Base-by-base conservation (phyloP, 106 monocot species). In the Dioscorea zingiberensis region DNA sequence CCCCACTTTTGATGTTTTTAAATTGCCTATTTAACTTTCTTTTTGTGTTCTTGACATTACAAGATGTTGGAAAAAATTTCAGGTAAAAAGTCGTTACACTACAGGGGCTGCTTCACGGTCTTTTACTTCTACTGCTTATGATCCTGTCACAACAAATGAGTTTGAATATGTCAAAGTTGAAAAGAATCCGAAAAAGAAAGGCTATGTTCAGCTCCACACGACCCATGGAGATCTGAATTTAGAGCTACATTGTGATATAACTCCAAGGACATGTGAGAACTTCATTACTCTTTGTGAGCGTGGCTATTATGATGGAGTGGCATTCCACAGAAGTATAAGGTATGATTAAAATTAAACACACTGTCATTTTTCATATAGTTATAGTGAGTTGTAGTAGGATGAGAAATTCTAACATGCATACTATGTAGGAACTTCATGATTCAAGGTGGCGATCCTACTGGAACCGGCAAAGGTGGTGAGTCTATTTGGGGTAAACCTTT, bases 401-500 rank as follows among this genome's bases (percentile, higher is more conserved):
- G n/a, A n/a, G n/a, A n/a, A n/a, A n/a, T n/a, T n/a, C n/a, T n/a
- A n/a, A n/a, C 3, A 38, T 38, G 10, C 38, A 38, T 38, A 10
- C 56, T 49, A 21, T 74, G 21, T 58, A 98, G 97, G 79, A 98
- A 98, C 64, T 98, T 98, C 63, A 98, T 98, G 97, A 92, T 98
- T 56, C 97, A 98, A 87, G 97, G 97, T 44, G 97, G 97, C 47
- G 97, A 98, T 56, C 92, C 97, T 18, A 89, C 97, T 12, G 92
- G 92, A 46, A 89, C 92, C 63, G 92, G 97, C 51, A 98, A 77
- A 54, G 97, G 88, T 65, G 97, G 97, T 10, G 71, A 86, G 54
- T 98, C 97, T 55, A 93, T 93, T 60, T 98, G 97, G 97, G 92
- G 86, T 47, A 92, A 98, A 71, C 84, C 92, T 68, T 98, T 98